These are phyloP conservation scores for Vaccinium myrtillus DNA, from an alignment of 148 eudicot species.

Conservation along the genomic window DNA sequence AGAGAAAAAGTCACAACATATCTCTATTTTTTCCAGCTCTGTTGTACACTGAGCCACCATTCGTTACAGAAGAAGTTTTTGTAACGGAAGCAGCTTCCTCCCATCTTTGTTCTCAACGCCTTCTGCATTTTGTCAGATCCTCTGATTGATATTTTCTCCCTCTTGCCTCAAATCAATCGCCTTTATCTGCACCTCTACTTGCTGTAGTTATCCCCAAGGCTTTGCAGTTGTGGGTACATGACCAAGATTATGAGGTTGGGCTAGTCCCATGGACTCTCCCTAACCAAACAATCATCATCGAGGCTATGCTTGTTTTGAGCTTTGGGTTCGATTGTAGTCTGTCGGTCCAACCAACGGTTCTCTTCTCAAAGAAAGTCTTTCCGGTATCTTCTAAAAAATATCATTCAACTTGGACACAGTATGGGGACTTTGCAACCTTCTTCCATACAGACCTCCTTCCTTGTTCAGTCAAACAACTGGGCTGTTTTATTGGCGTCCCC, in stretches of 20 bases:
- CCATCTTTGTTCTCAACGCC: neutral
- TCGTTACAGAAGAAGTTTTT: neutral
- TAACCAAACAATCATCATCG: neutral
- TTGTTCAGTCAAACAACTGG: neutral
- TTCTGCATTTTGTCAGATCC: neutral
- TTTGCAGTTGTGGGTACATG: neutral
- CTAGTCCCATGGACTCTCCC: neutral
- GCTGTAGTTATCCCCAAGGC: neutral
- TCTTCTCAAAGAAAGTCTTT: too few species aligned
- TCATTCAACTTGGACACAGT: neutral
- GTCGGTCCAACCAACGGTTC: too few species aligned
- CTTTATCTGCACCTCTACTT: neutral
- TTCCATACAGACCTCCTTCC: neutral
- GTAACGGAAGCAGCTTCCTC: neutral
- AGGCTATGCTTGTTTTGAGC: neutral
- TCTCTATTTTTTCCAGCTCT: neutral
- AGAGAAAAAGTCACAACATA: neutral
- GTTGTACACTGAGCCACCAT: neutral
- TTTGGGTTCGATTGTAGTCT: too few species aligned
- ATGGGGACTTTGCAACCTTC: neutral
- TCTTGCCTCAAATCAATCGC: neutral
- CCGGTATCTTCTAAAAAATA: neutral
- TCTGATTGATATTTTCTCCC: neutral
- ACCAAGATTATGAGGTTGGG: neutral
- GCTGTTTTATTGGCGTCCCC: neutral